Evolutionary conservation across 352 stramenopile species (phyloP).

Genomic region (Thalassiosira exigua): DNA sequence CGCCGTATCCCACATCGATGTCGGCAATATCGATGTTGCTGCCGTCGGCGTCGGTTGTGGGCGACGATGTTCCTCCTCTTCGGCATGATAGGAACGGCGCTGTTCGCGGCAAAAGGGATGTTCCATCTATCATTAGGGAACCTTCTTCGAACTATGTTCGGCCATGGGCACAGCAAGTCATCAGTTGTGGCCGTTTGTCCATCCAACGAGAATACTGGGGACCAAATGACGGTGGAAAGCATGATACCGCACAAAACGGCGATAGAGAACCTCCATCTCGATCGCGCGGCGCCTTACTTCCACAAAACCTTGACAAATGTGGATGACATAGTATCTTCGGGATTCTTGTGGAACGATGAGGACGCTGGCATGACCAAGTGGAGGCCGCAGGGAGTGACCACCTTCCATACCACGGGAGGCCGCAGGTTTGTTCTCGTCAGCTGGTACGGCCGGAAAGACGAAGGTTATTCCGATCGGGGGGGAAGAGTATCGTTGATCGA

Average conservation of each 20-base stretch:
- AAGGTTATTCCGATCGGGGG: conserved; percentile 35
- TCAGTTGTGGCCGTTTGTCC: conserved; percentile 4
- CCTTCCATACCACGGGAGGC: background rate
- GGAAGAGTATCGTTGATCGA: conserved; percentile 49
- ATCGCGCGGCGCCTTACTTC: conserved; percentile 1
- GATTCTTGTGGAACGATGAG: conserved; percentile 46
- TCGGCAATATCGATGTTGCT: no score
- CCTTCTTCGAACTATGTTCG: conserved; percentile 20
- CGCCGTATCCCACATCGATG: no score
- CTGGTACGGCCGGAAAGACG: conserved; percentile 47
- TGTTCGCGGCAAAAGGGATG: background rate
- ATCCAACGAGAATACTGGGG: background rate
- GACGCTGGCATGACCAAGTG: conserved; percentile 37
- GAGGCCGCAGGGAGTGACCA: conserved; percentile 49
- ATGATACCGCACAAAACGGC: background rate
- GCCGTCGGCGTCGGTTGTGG: background rate
- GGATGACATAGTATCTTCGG: conserved; percentile 18
- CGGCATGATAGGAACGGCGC: conserved; percentile 10
- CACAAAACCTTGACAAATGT: conserved; percentile 18
- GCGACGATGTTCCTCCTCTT: conserved; percentile 1
- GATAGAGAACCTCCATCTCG: background rate
- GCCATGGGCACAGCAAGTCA: background rate
- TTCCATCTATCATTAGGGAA: conserved; percentile 37
- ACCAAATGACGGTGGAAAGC: background rate
- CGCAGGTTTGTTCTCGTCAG: conserved; percentile 38